Evolutionary conservation across 2,329 filamentous ascomycete genomes (phyloP).

Genomic region (Endothia cerciana): DNA sequence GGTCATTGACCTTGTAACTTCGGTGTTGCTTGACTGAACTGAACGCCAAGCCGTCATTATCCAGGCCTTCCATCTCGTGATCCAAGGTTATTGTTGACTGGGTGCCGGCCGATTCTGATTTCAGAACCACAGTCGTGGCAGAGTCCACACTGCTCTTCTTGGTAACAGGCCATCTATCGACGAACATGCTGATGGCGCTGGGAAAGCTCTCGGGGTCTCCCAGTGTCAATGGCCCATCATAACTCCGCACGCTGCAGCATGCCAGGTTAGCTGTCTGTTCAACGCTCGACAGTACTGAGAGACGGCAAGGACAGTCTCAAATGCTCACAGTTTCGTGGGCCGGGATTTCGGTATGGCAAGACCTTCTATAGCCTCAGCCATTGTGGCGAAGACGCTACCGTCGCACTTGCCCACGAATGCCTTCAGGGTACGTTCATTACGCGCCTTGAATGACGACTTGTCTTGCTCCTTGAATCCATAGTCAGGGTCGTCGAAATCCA

Average conservation of each 20-base stretch:
- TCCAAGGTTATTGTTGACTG: conserved; percentile 56
- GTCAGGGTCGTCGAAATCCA: conserved; percentile 91
- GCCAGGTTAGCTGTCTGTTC: not conserved
- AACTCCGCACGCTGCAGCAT: conserved; percentile 62
- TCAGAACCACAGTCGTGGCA: conserved; percentile 75
- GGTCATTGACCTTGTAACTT: conserved; percentile 80
- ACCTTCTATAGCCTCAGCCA: conserved; percentile 82
- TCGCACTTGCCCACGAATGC: conserved; percentile 67
- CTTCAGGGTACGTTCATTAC: conserved; percentile 73
- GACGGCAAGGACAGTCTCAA: not conserved
- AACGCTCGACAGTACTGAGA: not conserved
- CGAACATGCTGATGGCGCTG: conserved; percentile 77
- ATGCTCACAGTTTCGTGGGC: conserved; percentile 59
- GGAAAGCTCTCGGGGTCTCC: conserved; percentile 76
- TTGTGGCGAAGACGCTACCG: conserved; percentile 77
- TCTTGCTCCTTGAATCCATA: conserved; percentile 92
- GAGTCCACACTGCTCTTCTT: conserved; percentile 74
- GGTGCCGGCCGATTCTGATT: conserved; percentile 50
- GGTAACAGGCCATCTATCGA: conserved; percentile 89
- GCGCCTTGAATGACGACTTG: conserved; percentile 72
- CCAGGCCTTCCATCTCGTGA: conserved; percentile 53
- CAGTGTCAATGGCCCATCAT: conserved; percentile 77
- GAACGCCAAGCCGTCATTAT: conserved; percentile 51
- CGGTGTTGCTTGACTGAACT: conserved; percentile 76
- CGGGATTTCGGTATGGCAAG: conserved; percentile 79